Evolutionary conservation across 2,329 filamentous ascomycete species (phyloP).

Genomic region (Aureobasidium sp.): DNA sequence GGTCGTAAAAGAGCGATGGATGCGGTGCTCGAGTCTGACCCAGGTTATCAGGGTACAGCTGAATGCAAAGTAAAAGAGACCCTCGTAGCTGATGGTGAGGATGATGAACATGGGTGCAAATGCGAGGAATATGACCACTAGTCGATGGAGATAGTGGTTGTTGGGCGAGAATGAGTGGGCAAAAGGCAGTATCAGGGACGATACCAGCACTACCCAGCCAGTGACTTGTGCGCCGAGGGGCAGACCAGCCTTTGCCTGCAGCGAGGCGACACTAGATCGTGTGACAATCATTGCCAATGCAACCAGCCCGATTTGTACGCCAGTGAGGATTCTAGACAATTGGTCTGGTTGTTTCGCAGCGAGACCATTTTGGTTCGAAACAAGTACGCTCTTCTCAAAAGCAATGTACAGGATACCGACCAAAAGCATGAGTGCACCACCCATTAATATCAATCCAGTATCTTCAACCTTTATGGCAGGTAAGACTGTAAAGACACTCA

Average conservation of each 20-base stretch:
- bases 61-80: conserved; percentile 89
- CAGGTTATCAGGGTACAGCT: conserved; percentile 73
- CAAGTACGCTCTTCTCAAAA: conserved; percentile 60
- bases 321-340: conserved; percentile 52
- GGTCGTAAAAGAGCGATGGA: conserved; percentile 38
- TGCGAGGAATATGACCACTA: conserved; percentile 82
- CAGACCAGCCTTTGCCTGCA: conserved; percentile 77
- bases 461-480: conserved; percentile 80
- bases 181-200: conserved; percentile 70
- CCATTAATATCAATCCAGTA: conserved; percentile 60
- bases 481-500: conserved; percentile 86
- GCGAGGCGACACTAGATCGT: conserved; percentile 69
- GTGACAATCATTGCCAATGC: conserved; percentile 78
- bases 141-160: conserved; percentile 79
- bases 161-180: conserved; percentile 73
- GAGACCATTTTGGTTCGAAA: conserved; percentile 24
- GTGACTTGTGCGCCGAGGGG: conserved; percentile 81
- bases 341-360: conserved; percentile 29
- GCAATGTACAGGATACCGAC: conserved; percentile 70
- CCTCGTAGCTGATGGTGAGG: conserved; percentile 93
- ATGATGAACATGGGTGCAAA: conserved; percentile 93
- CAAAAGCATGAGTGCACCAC: conserved; percentile 67
- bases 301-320: conserved; percentile 62
- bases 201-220: conserved; percentile 73
- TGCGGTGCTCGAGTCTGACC: conserved; percentile 82